Evolutionary conservation across 1,139 yeast genomes (phyloP).

Genomic region (Scheffersomyces parashehatae): DNA sequence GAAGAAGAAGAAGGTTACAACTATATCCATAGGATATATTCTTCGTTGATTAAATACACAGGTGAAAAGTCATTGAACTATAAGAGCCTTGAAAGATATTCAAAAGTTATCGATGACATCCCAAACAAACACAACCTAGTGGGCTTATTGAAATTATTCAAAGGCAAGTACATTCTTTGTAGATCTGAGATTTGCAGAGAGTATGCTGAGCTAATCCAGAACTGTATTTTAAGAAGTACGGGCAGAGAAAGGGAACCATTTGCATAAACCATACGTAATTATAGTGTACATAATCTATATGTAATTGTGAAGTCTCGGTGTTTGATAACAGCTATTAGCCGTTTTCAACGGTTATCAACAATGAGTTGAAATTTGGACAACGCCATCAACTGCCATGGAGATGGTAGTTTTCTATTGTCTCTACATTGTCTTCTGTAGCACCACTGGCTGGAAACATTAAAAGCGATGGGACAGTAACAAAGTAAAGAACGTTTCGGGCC

Average conservation of each 20-base stretch:
- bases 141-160: constrained; percentile 51
- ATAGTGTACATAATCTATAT: neutral
- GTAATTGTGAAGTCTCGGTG: neutral
- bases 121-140: constrained; percentile 44
- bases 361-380: neutral
- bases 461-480: neutral
- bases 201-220: constrained; percentile 50
- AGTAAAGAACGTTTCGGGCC: neutral
- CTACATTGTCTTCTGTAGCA: too few relatives aligned
- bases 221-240: constrained; percentile 55
- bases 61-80: neutral
- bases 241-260: constrained; percentile 33
- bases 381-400: too few relatives aligned
- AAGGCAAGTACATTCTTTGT: constrained; percentile 22
- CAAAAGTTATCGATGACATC: constrained; percentile 13
- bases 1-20: constrained; percentile 36
- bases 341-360: neutral
- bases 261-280: neutral
- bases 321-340: neutral
- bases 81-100: neutral
- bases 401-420: too few relatives aligned
- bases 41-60: neutral
- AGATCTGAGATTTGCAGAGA: constrained; percentile 61
- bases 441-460: neutral
- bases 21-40: neutral